Percentiles rank a stretch among this genome's conserved stretches.
Evolutionary conservation across 208 protist genomes (phyloP).

Genomic region (Leishmania tropica): DNA sequence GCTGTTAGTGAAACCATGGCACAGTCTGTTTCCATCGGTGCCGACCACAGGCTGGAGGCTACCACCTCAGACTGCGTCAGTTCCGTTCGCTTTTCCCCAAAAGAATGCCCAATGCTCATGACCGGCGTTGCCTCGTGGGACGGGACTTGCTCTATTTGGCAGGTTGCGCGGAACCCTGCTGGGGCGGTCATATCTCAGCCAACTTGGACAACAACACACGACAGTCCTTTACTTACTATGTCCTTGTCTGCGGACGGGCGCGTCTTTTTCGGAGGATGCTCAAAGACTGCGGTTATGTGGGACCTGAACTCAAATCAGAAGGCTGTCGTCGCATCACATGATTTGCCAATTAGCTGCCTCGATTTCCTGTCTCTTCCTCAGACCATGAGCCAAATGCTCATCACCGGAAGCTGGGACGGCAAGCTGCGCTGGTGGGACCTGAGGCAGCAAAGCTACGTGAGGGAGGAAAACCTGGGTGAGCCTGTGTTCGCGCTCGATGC

Average conservation of each 20-base stretch:
- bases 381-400: slow-evolving; percentile 52
- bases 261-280: slow-evolving; percentile 80
- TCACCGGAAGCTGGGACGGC: slow-evolving; percentile 88
- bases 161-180: slow-evolving; percentile 40
- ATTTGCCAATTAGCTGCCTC: slow-evolving; percentile 83
- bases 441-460: slow-evolving; percentile 55
- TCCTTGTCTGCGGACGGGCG: slow-evolving; percentile 73
- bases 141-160: slow-evolving; percentile 75
- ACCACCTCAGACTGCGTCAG: slow-evolving; percentile 75
- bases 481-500: slow-evolving; percentile 82
- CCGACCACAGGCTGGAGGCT: slow-evolving; percentile 49
- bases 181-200: slow-evolving; percentile 49
- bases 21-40: slow-evolving; percentile 8
- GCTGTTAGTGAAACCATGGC: slow-evolving; percentile 10
- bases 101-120: slow-evolving; percentile 59
- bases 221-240: slow-evolving; percentile 65
- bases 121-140: slow-evolving; percentile 80
- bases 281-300: slow-evolving; percentile 80
- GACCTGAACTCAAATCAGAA: slow-evolving; percentile 69
- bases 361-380: slow-evolving; percentile 49
- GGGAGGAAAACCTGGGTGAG: slow-evolving; percentile 71
- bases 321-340: slow-evolving; percentile 74
- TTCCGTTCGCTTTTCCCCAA: slow-evolving; percentile 64
- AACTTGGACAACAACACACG: slow-evolving; percentile 42
- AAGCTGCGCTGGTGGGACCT: slow-evolving; percentile 89